Evolutionary conservation across 495 filamentous ascomycete genomes (phyloP).

Genomic region (Astrocystis sublimbata): DNA sequence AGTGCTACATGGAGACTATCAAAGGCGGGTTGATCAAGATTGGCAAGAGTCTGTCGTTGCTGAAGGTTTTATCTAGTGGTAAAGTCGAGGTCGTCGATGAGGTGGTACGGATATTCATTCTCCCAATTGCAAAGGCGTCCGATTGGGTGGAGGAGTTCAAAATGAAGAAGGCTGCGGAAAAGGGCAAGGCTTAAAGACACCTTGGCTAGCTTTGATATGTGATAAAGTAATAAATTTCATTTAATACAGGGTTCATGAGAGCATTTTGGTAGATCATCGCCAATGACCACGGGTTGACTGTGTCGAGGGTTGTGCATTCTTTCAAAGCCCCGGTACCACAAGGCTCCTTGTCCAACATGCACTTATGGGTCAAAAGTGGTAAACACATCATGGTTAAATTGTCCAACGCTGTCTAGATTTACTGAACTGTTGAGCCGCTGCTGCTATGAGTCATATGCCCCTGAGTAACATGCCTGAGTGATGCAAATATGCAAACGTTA

Average conservation of each 20-base stretch:
- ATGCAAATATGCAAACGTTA: background rate
- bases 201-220: background rate
- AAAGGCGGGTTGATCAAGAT: constrained; percentile 82
- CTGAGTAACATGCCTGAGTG: background rate
- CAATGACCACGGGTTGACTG: too few relatives aligned
- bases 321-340: too few relatives aligned
- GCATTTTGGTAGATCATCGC: background rate
- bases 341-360: too few relatives aligned
- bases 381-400: too few relatives aligned
- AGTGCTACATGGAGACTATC: constrained; percentile 85
- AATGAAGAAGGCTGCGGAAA: constrained; percentile 56
- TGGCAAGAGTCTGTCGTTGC: constrained; percentile 76
- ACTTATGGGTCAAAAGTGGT: too few relatives aligned
- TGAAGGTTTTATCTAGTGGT: constrained; percentile 72
- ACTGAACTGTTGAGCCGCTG: background rate
- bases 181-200: constrained; percentile 6
- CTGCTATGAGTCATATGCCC: background rate
- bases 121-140: constrained; percentile 66
- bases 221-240: background rate
- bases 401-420: too few relatives aligned
- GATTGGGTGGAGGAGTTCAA: constrained; percentile 87
- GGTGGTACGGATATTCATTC: constrained; percentile 74
- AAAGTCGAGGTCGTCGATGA: constrained; percentile 88
- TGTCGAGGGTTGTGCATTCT: too few relatives aligned
- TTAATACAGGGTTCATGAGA: background rate